Base-by-base conservation (phyloP, 495 filamentous ascomycete species). In the Halenospora varia region DNA sequence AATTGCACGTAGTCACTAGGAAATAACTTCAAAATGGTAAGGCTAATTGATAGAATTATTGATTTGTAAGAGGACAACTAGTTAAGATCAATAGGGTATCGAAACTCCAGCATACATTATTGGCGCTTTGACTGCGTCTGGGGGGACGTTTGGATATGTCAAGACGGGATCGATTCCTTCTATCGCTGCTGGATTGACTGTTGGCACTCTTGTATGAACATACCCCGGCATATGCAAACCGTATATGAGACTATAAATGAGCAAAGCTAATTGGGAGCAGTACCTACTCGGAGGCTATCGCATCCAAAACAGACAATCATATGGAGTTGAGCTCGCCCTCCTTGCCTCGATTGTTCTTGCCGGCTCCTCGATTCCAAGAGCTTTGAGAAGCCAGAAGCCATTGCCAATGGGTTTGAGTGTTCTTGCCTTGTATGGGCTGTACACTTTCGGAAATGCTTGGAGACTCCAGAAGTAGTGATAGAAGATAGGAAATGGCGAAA, bases 111-210 rank as follows among this genome's bases (percentile, higher is more conserved):
- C 93, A 50, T 86, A 86, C 71, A 63, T 88, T 63, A 87, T 98
- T 70, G 88, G 86, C 51, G 77, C 82, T 63, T 78, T 98, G 25
- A 96, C 91, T 59, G 90, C 90, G 49, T 76, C 87, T 44, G 94
- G 94, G 62, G 94, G 94, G 57, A 84, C 85, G 52, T 87, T 88
- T 63, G 94, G 94, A 66, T 98, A 87, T 49, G 61, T 75, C 26
- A 86, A 85, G 66, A 94, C 91, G 0, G 85, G 89, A 56, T 96
- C 92, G 22, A 68, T 92, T 57, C 93, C 93, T 40, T 96, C 91
- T 15, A 75, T 97, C 59, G 81, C 79, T 1, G 94, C 94, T 19
- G 94, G 94, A 25, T 66, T 87, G 54, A 84, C 84, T 24, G 90
- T 98, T 63, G 94, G 94, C 49, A 71, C 65, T 23, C 61, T 81